These are phyloP conservation scores for Malania oleifera DNA, from an alignment of 164 flowering plant genomes.

Conservation along the genomic window DNA sequence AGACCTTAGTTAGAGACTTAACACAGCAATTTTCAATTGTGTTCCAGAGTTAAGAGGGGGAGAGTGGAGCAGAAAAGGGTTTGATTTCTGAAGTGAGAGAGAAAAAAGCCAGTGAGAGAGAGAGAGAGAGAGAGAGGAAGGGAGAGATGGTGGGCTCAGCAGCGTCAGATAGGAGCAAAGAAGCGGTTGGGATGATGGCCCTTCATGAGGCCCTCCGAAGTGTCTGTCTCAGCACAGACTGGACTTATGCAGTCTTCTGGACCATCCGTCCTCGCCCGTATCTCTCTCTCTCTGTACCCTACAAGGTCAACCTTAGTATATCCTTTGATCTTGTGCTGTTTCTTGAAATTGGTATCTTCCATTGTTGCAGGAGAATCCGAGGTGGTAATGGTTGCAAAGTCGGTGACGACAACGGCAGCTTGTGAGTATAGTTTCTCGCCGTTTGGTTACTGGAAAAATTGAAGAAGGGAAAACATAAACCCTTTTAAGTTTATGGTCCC, in stretches of 20 bases:
- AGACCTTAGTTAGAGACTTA: slow-evolving; percentile 5
- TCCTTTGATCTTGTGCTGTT: slow-evolving; percentile 12
- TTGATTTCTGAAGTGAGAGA: slow-evolving; percentile 2
- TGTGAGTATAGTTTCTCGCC: slow-evolving; percentile 42
- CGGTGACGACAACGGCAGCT: slow-evolving; percentile 81
- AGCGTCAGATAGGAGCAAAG: slow-evolving; percentile 87
- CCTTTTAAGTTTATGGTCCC: neutral
- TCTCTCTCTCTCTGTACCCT: slow-evolving; percentile 8
- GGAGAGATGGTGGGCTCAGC: slow-evolving; percentile 90
- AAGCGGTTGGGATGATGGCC: slow-evolving; percentile 99
- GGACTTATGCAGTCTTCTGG: slow-evolving; percentile 98
- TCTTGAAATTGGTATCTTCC: slow-evolving; percentile 20
- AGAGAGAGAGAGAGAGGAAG: slow-evolving; percentile 25
- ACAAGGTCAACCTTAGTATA: neutral
- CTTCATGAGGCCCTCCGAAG: slow-evolving; percentile 96
- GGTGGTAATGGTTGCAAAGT: slow-evolving; percentile 97
- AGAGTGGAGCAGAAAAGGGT: slow-evolving; percentile 6
- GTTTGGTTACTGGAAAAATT: slow-evolving; percentile 8
- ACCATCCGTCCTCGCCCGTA: slow-evolving; percentile 92
- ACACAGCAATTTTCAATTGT: slow-evolving; percentile 8
- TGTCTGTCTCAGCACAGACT: slow-evolving; percentile 88
- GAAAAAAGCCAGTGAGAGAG: slow-evolving; percentile 22
- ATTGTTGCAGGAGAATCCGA: slow-evolving; percentile 68
- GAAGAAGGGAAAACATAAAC: neutral
- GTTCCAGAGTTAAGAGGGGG: neutral